Evolutionary conservation across 164 flowering plant species (phyloP).

Genomic region (Macadamia integrifolia): DNA sequence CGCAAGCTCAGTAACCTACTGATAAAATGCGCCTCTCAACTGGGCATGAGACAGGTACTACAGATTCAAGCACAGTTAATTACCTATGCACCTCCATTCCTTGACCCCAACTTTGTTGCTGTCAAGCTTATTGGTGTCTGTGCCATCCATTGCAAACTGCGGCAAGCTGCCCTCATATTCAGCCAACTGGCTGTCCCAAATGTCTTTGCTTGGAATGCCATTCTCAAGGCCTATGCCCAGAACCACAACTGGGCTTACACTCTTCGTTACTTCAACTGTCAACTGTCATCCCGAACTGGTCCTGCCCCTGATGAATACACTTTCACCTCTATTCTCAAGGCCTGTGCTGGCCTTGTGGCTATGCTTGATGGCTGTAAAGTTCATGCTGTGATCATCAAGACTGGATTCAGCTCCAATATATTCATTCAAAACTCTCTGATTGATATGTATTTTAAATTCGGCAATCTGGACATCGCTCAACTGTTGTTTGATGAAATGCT

Average conservation of each 20-base stretch:
- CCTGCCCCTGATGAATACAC: conserved; percentile 31
- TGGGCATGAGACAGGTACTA: conserved; percentile 26
- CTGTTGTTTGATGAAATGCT: conserved; percentile 33
- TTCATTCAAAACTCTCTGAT: conserved; percentile 33
- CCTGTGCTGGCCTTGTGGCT: conserved; percentile 22
- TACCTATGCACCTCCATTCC: conserved; percentile 21
- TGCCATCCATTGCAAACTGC: conserved; percentile 22
- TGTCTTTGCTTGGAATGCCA: conserved; percentile 25
- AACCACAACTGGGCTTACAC: conserved; percentile 19
- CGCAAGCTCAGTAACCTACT: conserved; percentile 19
- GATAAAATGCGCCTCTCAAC: conserved; percentile 26
- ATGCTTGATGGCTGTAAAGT: conserved; percentile 17
- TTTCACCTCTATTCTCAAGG: conserved; percentile 36
- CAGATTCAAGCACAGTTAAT: conserved; percentile 34
- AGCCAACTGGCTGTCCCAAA: conserved; percentile 24
- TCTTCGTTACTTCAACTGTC: conserved; percentile 19
- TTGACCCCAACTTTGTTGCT: conserved; percentile 30
- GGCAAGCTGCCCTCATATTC: conserved; percentile 33
- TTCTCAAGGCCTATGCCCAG: conserved; percentile 35
- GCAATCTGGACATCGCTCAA: conserved; percentile 12
- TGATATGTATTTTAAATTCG: conserved; percentile 38
- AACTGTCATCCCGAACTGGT: conserved; percentile 11
- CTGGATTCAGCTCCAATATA: conserved; percentile 24
- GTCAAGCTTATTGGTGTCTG: conserved; percentile 33
- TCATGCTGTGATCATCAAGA: conserved; percentile 17